Conservation (phyloP, 176 grass and related monocot genomes). For the Triticum monococcum region DNA sequence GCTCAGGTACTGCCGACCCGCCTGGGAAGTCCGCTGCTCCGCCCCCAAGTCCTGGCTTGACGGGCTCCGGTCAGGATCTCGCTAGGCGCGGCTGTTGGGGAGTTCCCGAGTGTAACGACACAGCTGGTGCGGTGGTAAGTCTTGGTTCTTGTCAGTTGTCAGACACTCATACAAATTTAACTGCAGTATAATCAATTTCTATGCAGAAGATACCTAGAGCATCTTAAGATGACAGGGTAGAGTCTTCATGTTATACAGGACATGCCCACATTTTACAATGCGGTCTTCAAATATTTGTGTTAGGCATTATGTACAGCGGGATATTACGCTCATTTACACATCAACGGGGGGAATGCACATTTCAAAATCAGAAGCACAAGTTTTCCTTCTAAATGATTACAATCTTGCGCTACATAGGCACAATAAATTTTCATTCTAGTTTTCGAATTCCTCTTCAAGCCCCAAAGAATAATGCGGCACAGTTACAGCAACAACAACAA, state of each 20-base stretch:
- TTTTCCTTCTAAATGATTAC: background rate
- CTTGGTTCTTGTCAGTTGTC: background rate
- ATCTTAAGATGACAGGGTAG: background rate
- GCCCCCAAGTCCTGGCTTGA: background rate
- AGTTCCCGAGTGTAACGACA: background rate
- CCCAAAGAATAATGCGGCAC: background rate
- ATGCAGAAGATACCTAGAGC: background rate
- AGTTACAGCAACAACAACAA: background rate
- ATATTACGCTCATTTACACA: background rate
- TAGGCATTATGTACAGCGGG: background rate
- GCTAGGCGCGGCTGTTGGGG: background rate
- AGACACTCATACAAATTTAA: too few species aligned
- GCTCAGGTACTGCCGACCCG: background rate
- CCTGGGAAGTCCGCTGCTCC: background rate
- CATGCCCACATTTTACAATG: background rate
- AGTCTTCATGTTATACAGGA: background rate
- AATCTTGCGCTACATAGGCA: background rate
- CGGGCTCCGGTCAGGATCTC: background rate
- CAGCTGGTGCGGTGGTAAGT: background rate
- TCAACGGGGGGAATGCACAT: background rate
- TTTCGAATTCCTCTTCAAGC: conserved; percentile 1
- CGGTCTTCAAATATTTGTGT: background rate
- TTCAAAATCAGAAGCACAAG: background rate
- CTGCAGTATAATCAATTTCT: background rate
- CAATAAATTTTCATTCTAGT: background rate